Evolutionary conservation across 768 basidiomycete genomes (phyloP), one percentile per base, ranked within the genome.

Genomic region (Pilatotrama ljubarskyi): DNA sequence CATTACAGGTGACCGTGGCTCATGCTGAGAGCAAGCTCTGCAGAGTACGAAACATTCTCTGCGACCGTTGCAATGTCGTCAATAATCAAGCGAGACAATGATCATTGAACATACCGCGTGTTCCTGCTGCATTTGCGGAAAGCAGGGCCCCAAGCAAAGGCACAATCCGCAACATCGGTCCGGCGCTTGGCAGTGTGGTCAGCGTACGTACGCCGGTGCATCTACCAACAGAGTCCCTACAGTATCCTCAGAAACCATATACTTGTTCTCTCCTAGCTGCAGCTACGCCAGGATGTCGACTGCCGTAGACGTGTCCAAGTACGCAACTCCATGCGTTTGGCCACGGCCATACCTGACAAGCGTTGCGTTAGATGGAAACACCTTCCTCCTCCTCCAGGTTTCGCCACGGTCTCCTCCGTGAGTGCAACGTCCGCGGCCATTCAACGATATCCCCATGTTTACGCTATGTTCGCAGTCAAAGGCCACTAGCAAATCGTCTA

Each of bases 341-440:
- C 47, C 15, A 9, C 14, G 20, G 25, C 9, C 35, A 26, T 40
- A n/a, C 54, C 20, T 42, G 13, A 41, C 29, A 44, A 37, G 15
- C 38, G 17, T 8, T 17, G 29, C 32, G 22, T 40, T 22, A 88
- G 86, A 76, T 88, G 84, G 84, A 80, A 77, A 62, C 80, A 80
- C 65, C 78, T 90, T 5, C 82, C 84, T 0, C 80, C 85, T 24
- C 87, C 88, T 0, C 87, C 86, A 47, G 84, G 87, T n/a, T 89
- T 89, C 74, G 75, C 83, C 18, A 80, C 77, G 59, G 69, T 75
- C 6, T 65, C 80, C 25, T 74, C 77, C 13, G 67, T 72, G 38
- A 47, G 75, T 62, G 44, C 46, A 26, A 7, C 54, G 22, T 60
- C 35, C 17, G 18, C 24, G 26, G 9, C 10, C 18, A n/a, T 24